Evolutionary conservation across 2,329 filamentous ascomycete genomes (phyloP).

Genomic region (Colletotrichum higginsianum): DNA sequence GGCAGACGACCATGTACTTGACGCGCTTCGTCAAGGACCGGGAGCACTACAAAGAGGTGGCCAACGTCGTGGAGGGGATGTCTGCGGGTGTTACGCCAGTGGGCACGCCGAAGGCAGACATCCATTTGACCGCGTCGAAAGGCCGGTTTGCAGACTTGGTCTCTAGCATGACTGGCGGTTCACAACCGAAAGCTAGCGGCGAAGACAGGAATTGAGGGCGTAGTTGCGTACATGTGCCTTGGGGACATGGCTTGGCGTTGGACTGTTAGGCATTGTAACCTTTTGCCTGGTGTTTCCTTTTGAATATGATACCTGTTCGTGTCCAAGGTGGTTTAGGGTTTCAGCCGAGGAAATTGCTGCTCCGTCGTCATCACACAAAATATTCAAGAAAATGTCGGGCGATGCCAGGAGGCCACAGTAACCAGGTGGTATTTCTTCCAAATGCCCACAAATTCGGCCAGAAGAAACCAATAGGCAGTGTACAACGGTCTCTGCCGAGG

Average conservation of each 20-base stretch:
- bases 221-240: neutral
- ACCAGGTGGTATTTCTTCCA: neutral
- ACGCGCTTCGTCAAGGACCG: slow-evolving; percentile 64
- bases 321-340: neutral
- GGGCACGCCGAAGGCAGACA: slow-evolving; percentile 43
- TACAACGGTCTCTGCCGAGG: too few relatives aligned
- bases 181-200: slow-evolving; percentile 10
- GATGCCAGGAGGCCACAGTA: neutral
- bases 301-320: slow-evolving; percentile 36
- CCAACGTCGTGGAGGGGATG: slow-evolving; percentile 53
- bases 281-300: slow-evolving; percentile 1
- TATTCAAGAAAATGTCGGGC: neutral
- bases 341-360: neutral
- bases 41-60: slow-evolving; percentile 56
- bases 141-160: slow-evolving; percentile 41
- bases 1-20: slow-evolving; percentile 63
- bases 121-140: slow-evolving; percentile 24
- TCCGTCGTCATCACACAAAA: too few relatives aligned
- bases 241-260: slow-evolving; percentile 25
- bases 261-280: slow-evolving; percentile 7
- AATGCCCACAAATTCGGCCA: too few relatives aligned
- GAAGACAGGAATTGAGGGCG: slow-evolving; percentile 14
- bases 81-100: slow-evolving; percentile 30
- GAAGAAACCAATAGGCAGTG: too few relatives aligned
- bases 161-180: slow-evolving; percentile 30